phyloP scores from a whole-genome alignment of 2,329 filamentous ascomycete genomes.

The Balansia obtecta region DNA sequence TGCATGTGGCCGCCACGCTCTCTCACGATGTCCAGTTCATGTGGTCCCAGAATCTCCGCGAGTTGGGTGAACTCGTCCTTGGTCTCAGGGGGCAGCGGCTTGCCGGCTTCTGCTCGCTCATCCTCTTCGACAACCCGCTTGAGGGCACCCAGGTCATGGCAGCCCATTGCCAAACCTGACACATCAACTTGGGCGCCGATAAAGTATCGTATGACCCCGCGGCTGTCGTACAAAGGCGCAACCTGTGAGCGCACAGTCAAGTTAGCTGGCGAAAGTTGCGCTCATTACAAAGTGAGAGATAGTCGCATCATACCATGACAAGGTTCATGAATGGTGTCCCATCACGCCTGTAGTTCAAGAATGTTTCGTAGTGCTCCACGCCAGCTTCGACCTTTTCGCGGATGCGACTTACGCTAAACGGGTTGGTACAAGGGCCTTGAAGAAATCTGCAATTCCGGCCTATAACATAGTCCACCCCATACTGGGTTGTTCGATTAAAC shows the following conservation, averaged over 20 bases:
- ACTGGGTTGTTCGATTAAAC: conserved; percentile 61
- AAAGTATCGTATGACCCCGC: conserved; percentile 52
- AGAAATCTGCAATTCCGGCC: conserved; percentile 70
- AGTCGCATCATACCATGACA: conserved; percentile 40
- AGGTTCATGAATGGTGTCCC: conserved; percentile 69
- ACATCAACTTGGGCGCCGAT: conserved; percentile 64
- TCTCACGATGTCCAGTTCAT: conserved; percentile 52
- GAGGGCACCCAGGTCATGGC: conserved; percentile 51
- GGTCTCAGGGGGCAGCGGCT: conserved; percentile 9
- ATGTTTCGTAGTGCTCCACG: conserved; percentile 60
- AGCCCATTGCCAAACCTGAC: conserved; percentile 54
- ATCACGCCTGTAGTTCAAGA: conserved; percentile 68
- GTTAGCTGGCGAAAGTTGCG: conserved; percentile 16
- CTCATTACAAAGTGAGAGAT: not conserved
- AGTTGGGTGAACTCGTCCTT: conserved; percentile 54
- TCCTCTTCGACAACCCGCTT: conserved; percentile 25
- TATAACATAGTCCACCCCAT: conserved; percentile 48
- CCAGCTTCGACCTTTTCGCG: conserved; percentile 47
- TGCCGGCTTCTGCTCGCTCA: conserved; percentile 1
- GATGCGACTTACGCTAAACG: conserved; percentile 47
- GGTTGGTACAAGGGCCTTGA: conserved; percentile 60
- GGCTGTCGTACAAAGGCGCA: conserved; percentile 55
- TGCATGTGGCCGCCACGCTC: conserved; percentile 53
- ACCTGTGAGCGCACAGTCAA: conserved; percentile 40
- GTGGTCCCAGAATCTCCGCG: conserved; percentile 54